A percentile compares a stretch with the other conserved stretches of the same genome.
These are phyloP conservation scores for Sordaria brevicollis DNA, from an alignment of 495 filamentous ascomycete species.

Conservation along the genomic window DNA sequence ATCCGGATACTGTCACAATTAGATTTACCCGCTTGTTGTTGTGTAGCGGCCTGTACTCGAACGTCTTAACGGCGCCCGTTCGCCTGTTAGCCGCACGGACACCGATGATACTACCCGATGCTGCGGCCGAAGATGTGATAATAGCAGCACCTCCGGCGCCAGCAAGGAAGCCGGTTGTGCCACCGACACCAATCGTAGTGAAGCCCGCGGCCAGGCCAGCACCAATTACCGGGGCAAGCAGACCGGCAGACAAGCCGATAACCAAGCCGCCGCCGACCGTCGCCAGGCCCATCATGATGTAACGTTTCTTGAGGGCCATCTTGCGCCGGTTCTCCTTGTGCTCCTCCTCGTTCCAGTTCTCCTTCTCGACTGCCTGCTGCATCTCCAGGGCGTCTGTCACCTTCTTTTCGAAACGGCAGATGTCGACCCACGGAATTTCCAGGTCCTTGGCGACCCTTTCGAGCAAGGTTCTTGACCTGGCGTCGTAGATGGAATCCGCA, in stretches of 20 bases:
- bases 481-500: slow-evolving; percentile 88
- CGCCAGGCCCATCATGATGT: slow-evolving; percentile 92
- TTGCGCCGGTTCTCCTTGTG: slow-evolving; percentile 87
- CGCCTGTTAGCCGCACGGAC: slow-evolving; percentile 74
- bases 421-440: slow-evolving; percentile 80
- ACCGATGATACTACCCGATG: slow-evolving; percentile 78
- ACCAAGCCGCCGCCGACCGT: slow-evolving; percentile 93
- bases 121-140: slow-evolving; percentile 82
- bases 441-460: slow-evolving; percentile 74
- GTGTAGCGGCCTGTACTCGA: slow-evolving; percentile 92
- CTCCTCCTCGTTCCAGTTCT: slow-evolving; percentile 94
- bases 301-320: slow-evolving; percentile 64
- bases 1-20: slow-evolving; percentile 90
- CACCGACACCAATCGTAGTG: slow-evolving; percentile 85
- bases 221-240: slow-evolving; percentile 89
- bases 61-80: slow-evolving; percentile 85
- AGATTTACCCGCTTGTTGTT: slow-evolving; percentile 97
- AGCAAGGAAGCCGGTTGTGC: slow-evolving; percentile 80
- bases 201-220: slow-evolving; percentile 91
- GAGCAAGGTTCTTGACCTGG: slow-evolving; percentile 74
- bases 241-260: slow-evolving; percentile 87
- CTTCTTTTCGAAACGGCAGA: slow-evolving; percentile 93
- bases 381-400: slow-evolving; percentile 96
- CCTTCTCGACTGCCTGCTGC: slow-evolving; percentile 84
- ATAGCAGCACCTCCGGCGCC: slow-evolving; percentile 87